Evolutionary conservation across 169 alveolate species (phyloP).

Genomic region (Cryptosporidium ubiquitum): DNA sequence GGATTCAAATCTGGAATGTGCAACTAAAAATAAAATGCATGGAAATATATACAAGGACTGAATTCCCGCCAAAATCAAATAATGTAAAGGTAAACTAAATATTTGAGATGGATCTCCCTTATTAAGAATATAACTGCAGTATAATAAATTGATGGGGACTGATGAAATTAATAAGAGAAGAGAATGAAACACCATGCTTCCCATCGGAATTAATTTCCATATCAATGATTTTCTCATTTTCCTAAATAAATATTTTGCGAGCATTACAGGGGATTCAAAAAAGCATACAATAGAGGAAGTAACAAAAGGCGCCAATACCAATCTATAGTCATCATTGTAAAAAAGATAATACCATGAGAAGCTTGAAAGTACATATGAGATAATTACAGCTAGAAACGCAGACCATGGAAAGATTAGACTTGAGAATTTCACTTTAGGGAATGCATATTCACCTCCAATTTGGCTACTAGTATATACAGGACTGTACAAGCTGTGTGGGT

Average conservation of each 20-base stretch:
- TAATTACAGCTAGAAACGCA: constrained; percentile 43
- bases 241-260: constrained; percentile 60
- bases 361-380: constrained; percentile 32
- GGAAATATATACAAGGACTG: constrained; percentile 48
- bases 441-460: constrained; percentile 47
- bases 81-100: constrained; percentile 36
- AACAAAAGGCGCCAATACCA: constrained; percentile 44
- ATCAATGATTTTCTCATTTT: constrained; percentile 58
- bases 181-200: constrained; percentile 60
- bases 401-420: constrained; percentile 69
- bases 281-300: constrained; percentile 61
- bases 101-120: constrained; percentile 41
- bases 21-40: constrained; percentile 46
- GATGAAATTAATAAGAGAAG: constrained; percentile 20
- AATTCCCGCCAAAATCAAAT: constrained; percentile 52
- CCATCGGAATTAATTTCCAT: constrained; percentile 65
- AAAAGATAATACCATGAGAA: constrained; percentile 63
- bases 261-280: constrained; percentile 70
- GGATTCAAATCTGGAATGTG: constrained; percentile 55
- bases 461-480: constrained; percentile 63
- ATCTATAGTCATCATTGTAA: constrained; percentile 38
- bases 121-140: constrained; percentile 37
- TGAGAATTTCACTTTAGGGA: constrained; percentile 67
- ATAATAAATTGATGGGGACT: constrained; percentile 48
- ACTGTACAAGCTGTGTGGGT: constrained; percentile 25